phyloP scores from a whole-genome alignment of 2,329 filamentous ascomycete genomes.

The Drechslera avenae region DNA sequence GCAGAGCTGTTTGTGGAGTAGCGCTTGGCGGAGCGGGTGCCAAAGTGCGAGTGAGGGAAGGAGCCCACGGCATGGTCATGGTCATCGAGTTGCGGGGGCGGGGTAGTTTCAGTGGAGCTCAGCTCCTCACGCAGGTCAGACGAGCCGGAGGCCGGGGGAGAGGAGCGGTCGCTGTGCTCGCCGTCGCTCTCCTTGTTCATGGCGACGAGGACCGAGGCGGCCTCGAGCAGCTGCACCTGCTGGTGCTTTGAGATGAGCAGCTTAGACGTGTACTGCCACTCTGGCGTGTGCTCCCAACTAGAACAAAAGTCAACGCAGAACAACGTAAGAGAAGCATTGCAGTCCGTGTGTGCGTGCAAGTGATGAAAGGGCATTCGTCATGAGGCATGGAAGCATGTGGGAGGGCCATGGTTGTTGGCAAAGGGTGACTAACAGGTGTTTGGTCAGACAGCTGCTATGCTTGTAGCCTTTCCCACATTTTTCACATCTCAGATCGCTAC shows the following conservation, averaged over 20 bases:
- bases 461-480: conserved; percentile 99
- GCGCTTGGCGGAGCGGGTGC: conserved; percentile 48
- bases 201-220: conserved; percentile 90
- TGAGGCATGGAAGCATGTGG: conserved; percentile 51
- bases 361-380: conserved; percentile 45
- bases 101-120: conserved; percentile 91
- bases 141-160: conserved; percentile 78
- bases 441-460: conserved; percentile 99
- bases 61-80: conserved; percentile 64
- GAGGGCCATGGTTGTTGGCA: conserved; percentile 43
- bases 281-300: conserved; percentile 99
- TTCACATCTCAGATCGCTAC: conserved; percentile 89
- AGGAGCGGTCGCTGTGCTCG: conserved; percentile 77
- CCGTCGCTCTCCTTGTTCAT: conserved; percentile 76
- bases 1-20: conserved; percentile 56
- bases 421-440: conserved; percentile 95
- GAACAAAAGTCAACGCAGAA: conserved; percentile 43
- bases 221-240: conserved; percentile 96
- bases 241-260: conserved; percentile 99
- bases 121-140: conserved; percentile 75
- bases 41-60: conserved; percentile 44
- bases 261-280: conserved; percentile 97
- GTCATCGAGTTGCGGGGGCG: conserved; percentile 76
- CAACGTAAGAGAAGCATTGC: conserved; percentile 23
- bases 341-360: conserved; percentile 18